phyloP scores from a whole-genome alignment of 345 rosid species.

The Reutealis trisperma region DNA sequence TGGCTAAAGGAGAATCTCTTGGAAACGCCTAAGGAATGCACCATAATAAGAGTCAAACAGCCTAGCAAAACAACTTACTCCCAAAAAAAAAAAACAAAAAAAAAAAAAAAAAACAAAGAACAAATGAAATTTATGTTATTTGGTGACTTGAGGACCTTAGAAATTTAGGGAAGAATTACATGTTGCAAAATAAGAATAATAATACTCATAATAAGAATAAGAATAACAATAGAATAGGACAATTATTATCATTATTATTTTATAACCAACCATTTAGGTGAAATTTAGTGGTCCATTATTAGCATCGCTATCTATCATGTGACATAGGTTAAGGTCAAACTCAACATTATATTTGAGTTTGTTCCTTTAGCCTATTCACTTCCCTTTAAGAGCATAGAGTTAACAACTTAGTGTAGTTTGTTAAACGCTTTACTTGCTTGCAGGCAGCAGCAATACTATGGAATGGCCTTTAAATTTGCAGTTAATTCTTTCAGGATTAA shows the following conservation, averaged over 20 bases:
- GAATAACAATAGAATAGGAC: no score
- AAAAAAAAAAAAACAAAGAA: no score
- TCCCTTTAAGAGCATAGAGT: neutral
- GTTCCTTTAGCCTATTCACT: neutral
- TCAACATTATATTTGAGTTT: no score
- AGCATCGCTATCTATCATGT: no score
- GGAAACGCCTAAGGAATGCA: slow-evolving; percentile 66
- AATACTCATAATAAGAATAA: no score
- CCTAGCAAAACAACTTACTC: neutral
- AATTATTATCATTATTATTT: no score
- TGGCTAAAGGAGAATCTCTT: slow-evolving; percentile 78
- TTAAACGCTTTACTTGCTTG: neutral
- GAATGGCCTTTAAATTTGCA: neutral
- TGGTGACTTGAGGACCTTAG: neutral
- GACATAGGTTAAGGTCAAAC: no score
- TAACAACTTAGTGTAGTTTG: neutral
- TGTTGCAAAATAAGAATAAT: neutral
- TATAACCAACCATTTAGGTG: no score
- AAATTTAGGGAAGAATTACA: neutral
- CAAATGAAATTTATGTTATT: neutral
- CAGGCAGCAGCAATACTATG: neutral
- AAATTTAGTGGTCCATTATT: no score
- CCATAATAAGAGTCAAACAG: neutral
- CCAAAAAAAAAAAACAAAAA: neutral
- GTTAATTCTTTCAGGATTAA: neutral